Percentiles rank a stretch among this genome's conserved stretches.
Evolutionary conservation across 2,329 filamentous ascomycete species (phyloP).

Genomic region (Mollisiaceae sp.): DNA sequence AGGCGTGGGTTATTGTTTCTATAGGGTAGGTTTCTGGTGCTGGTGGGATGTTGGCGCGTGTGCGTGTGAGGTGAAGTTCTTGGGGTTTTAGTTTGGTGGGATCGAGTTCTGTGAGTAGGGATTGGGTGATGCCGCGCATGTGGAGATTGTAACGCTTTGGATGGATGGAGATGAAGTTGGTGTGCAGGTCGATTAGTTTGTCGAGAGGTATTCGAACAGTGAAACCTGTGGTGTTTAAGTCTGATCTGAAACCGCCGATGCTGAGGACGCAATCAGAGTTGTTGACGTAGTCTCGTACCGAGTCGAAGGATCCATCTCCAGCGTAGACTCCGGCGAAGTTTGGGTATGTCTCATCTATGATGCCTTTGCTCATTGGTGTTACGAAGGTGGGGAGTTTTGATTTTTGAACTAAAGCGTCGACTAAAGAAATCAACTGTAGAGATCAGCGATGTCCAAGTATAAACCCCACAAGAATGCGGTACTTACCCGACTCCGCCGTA

Average conservation of each 20-base stretch:
- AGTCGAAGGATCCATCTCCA: slow-evolving; percentile 71
- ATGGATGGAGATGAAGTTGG: slow-evolving; percentile 70
- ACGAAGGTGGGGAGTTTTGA: slow-evolving; percentile 75
- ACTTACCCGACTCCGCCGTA: not conserved
- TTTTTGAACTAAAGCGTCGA: slow-evolving; percentile 53
- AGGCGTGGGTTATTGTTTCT: slow-evolving; percentile 54
- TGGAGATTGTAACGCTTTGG: slow-evolving; percentile 76
- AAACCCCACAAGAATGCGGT: not conserved
- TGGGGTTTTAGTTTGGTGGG: slow-evolving; percentile 46
- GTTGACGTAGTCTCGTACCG: slow-evolving; percentile 66
- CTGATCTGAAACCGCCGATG: slow-evolving; percentile 62
- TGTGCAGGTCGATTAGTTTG: slow-evolving; percentile 79
- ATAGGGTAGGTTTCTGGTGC: slow-evolving; percentile 44
- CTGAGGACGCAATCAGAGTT: slow-evolving; percentile 70
- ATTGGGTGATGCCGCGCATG: slow-evolving; percentile 76
- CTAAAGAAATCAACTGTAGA: slow-evolving; percentile 61
- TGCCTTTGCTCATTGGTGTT: slow-evolving; percentile 84
- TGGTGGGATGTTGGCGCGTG: slow-evolving; percentile 53
- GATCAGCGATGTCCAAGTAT: not conserved
- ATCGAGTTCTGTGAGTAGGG: slow-evolving; percentile 49
- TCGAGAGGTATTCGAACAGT: slow-evolving; percentile 74
- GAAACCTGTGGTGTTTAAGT: slow-evolving; percentile 61
- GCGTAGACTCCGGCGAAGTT: slow-evolving; percentile 83
- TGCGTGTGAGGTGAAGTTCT: slow-evolving; percentile 53
- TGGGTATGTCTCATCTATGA: slow-evolving; percentile 75